These are phyloP conservation scores for Passalora sequoiae DNA, from an alignment of 2,329 filamentous ascomycete genomes.

Conservation along the genomic window DNA sequence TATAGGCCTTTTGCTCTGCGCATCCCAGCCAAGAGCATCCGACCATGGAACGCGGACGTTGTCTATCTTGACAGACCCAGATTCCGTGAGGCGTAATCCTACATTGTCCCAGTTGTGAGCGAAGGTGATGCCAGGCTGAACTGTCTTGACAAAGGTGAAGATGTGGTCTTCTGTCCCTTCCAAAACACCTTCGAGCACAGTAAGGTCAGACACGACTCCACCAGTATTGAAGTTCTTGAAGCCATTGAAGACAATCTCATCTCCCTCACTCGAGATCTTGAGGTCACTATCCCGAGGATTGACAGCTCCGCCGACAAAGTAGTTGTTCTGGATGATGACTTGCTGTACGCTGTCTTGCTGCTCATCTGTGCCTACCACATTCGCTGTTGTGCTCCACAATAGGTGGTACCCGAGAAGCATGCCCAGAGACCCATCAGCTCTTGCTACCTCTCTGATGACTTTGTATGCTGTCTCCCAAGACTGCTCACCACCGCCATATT, in stretches of 20 bases:
- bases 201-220: conserved; percentile 61
- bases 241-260: conserved; percentile 55
- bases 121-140: conserved; percentile 55
- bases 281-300: conserved; percentile 61
- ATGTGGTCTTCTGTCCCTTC: conserved; percentile 56
- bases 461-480: conserved; percentile 54
- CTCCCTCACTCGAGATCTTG: conserved; percentile 51
- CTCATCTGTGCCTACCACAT: conserved; percentile 55
- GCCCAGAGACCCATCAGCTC: conserved; percentile 59
- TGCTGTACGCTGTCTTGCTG: conserved; percentile 55
- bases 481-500: conserved; percentile 51
- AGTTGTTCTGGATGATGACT: conserved; percentile 58
- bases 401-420: conserved; percentile 63
- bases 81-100: conserved; percentile 59
- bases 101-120: conserved; percentile 61
- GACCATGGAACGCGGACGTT: conserved; percentile 54
- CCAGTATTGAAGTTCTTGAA: conserved; percentile 65
- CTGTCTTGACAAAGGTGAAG: conserved; percentile 56
- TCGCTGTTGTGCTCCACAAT: conserved; percentile 58
- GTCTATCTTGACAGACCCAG: conserved; percentile 57
- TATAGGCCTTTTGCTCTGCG: conserved; percentile 47
- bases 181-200: conserved; percentile 59
- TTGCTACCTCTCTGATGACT: conserved; percentile 58
- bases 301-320: conserved; percentile 60
- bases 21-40: conserved; percentile 59